Evolutionary conservation across 2,329 filamentous ascomycete genomes (phyloP), one percentile per base, ranked within the genome.

Genomic region (Delphinella strobiligena): DNA sequence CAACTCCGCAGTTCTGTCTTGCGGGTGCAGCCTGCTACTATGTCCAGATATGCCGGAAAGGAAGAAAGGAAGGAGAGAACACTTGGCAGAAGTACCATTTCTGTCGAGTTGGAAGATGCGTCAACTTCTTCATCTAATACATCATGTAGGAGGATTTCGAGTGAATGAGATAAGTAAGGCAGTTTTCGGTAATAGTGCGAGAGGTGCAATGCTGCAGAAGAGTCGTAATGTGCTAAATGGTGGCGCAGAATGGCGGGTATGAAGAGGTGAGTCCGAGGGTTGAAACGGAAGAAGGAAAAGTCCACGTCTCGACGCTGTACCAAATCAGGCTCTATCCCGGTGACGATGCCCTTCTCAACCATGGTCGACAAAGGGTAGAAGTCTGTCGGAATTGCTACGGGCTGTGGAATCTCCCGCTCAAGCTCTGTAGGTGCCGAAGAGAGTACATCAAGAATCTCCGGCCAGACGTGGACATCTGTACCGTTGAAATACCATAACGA

Each of bases 401-500:
- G 75, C 7, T 74, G 69, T 2, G 84, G 81, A 3, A 93, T 60
- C 38, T 93, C 84, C 45, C 78, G 74, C 10, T 71, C 69, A 17
- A 74, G 61, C 45, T 84, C 80, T 29, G 69, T 66, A 5, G 78
- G 75, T 17, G 78, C 76, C 15, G 81, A 80, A 27, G 78, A 73
- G 31, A 96, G 66, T 19, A 96, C 78, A 44, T 91, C 84, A 48
- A 87, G 78, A 31, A 94, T 77, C 54, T 94, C 85, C 17, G 84
- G 77, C 91, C 91, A 98, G 3, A 84, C 75, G 48, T 87, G 82
- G 49, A 96, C 74, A 47, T 88, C 79, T 41, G 75, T 75, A 4
- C 91, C 91, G 52, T 94, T 87, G 60, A 95, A 96, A 34, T 86
- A 78, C 91, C 91, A 98, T 2, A 98, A 65, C 1, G 91, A 96